Conservation (phyloP, 345 rosid genomes). For the Trapa incisa region DNA sequence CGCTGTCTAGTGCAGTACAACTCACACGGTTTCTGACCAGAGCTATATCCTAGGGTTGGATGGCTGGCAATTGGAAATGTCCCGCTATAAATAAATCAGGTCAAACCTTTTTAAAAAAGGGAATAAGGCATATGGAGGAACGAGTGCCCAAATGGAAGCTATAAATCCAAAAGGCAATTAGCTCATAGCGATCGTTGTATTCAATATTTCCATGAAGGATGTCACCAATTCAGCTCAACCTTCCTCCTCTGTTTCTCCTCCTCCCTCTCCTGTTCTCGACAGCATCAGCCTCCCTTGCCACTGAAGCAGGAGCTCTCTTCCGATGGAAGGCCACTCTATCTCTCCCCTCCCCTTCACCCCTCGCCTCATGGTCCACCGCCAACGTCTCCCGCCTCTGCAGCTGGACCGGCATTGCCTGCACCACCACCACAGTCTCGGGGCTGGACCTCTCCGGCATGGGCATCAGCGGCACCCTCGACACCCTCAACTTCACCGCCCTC, state of each 20-base stretch:
- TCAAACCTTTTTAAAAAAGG: no score
- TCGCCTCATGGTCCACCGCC: slow-evolving; percentile 43
- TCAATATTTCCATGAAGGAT: background rate
- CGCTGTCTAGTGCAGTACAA: no score
- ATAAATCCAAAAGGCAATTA: background rate
- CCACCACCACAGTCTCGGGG: slow-evolving; percentile 19
- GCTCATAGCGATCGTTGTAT: background rate
- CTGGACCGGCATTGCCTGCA: slow-evolving; percentile 45
- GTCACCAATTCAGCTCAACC: background rate
- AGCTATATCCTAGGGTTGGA: no score
- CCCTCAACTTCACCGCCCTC: slow-evolving; percentile 37
- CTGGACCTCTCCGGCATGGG: slow-evolving; percentile 24
- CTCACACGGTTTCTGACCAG: no score
- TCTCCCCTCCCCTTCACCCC: slow-evolving; percentile 16
- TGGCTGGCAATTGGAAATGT: no score
- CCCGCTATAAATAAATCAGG: no score
- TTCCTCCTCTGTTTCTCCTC: background rate
- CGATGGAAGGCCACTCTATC: slow-evolving; percentile 36
- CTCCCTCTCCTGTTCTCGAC: slow-evolving; percentile 18
- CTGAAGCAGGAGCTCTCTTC: slow-evolving; percentile 53
- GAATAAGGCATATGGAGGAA: no score
- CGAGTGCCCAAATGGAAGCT: no score
- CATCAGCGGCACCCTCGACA: slow-evolving; percentile 26
- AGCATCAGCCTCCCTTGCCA: slow-evolving; percentile 23
- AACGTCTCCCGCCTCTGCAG: slow-evolving; percentile 44